Base-by-base conservation (phyloP, 306 rosid species). In the Cotoneaster glaucophyllus region DNA sequence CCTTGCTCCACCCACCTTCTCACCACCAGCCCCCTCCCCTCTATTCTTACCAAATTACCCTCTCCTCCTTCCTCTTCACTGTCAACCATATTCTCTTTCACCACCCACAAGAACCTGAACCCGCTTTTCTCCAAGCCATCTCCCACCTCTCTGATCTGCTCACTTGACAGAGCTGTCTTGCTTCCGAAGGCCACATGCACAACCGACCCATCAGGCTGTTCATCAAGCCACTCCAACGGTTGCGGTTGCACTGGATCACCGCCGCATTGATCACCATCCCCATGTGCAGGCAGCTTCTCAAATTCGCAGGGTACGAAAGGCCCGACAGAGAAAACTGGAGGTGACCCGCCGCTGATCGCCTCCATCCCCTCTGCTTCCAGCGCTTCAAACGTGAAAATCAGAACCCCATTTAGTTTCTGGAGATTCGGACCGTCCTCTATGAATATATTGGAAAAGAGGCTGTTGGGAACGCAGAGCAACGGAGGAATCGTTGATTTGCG, bases 121-220 rank as follows among this genome's bases (percentile, higher is more conserved):
- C 90, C 88, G 77, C 87, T 77, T 13, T 28, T 74, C 63, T 80
- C 14, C 43, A 91, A 72, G 67, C 93, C 93, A 8, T 78, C 28
- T 28, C 87, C 86, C 2, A 87, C 29, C 79, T 90, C 96, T 59
- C 72, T 84, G 21, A 80, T 81, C 70, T 90, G 96, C 0, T 82
- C 78, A 18, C 85, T 79, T 3, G 74, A 82, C 37, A 79, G 25
- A 15, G 88, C 77, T 1, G 81, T 82, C 37, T 84, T 76, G 31
- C 92, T 91, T 1, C 90, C 92, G 73, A 88, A 91, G 74, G 90
- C 63, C 12, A 80, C 85, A 43, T 73, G 87, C 28, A 90, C 86
- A 6, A 90, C 93, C 15, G 91, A 86, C 3, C 71, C 83, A 4
- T n/a, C 44, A 12, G 85, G 76, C 26, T 78, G 85, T 6, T 69